Percentiles rank a stretch among this genome's conserved stretches.
These are phyloP conservation scores for Cyberlindnera petersonii DNA, from an alignment of 805 yeast genomes.

Conservation along the genomic window DNA sequence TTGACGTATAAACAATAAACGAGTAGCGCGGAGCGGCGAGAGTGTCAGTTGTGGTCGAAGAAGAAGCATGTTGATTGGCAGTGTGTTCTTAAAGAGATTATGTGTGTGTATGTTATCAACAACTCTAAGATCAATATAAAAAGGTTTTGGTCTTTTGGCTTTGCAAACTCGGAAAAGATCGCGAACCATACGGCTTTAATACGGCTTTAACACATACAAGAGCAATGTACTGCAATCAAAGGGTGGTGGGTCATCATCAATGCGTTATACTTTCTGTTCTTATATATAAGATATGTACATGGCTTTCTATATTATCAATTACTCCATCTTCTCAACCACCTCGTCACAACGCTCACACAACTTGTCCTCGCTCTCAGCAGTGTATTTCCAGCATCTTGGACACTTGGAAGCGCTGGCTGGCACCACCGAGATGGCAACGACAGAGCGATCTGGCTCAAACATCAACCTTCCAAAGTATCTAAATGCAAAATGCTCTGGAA, in stretches of 20 bases:
- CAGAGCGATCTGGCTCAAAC: conserved; percentile 29
- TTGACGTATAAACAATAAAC: neutral
- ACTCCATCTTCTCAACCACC: conserved; percentile 20
- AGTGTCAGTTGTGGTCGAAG: neutral
- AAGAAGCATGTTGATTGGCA: neutral
- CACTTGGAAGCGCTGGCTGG: conserved; percentile 59
- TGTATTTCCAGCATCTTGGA: conserved; percentile 92
- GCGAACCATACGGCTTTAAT: too few species aligned
- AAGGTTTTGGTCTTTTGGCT: too few species aligned
- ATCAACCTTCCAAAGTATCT: conserved; percentile 31
- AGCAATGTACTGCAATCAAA: too few species aligned
- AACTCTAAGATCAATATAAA: too few species aligned
- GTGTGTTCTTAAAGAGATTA: too few species aligned
- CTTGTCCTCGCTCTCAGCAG: conserved; percentile 44
- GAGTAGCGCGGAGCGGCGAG: neutral
- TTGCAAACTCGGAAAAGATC: too few species aligned
- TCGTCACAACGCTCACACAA: conserved; percentile 67
- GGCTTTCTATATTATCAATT: neutral
- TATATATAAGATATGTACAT: neutral
- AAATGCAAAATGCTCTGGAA: conserved; percentile 15
- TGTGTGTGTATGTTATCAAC: too few species aligned
- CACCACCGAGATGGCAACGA: conserved; percentile 36
- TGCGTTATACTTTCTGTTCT: neutral
- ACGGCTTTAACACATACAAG: too few species aligned
- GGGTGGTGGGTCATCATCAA: neutral